phyloP scores from a whole-genome alignment of 495 filamentous ascomycete genomes.

The Penicillium roqueforti region DNA sequence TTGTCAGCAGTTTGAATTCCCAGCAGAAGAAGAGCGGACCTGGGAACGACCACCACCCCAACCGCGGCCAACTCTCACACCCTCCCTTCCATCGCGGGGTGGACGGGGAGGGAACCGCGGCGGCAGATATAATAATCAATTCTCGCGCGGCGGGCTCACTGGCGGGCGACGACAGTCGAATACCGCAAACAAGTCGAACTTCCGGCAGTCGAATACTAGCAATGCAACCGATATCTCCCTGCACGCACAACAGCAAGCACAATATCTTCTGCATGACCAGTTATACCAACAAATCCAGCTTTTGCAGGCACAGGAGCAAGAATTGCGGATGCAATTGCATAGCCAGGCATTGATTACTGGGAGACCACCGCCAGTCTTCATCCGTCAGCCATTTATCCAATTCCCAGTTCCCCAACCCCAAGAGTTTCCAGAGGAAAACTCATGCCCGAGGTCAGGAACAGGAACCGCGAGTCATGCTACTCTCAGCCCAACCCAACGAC shows the following conservation, averaged over 20 bases:
- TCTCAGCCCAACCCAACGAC: conserved; percentile 43
- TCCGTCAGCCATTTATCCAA: conserved; percentile 45
- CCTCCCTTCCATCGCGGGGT: conserved; percentile 43
- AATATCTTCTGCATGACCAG: conserved; percentile 53
- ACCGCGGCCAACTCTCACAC: conserved; percentile 56
- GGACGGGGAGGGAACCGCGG: conserved; percentile 55
- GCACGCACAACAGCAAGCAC: conserved; percentile 47
- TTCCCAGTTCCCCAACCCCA: conserved; percentile 43
- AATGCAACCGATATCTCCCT: conserved; percentile 39
- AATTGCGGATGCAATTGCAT: conserved; percentile 57
- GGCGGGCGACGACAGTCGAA: conserved; percentile 54
- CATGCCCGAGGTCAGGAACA: conserved; percentile 40
- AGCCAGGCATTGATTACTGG: conserved; percentile 53
- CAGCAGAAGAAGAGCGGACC: conserved; percentile 73
- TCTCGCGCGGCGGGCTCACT: conserved; percentile 35
- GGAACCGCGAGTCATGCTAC: conserved; percentile 47
- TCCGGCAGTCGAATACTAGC: conserved; percentile 32
- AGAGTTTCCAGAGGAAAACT: conserved; percentile 38
- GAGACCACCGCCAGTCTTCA: conserved; percentile 45
- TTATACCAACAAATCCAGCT: conserved; percentile 60
- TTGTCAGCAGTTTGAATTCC: conserved; percentile 81
- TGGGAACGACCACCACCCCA: conserved; percentile 68
- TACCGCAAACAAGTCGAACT: conserved; percentile 40
- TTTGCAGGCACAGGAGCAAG: conserved; percentile 62
- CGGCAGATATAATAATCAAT: conserved; percentile 50